Evolutionary conservation across 2,329 filamentous ascomycete genomes (phyloP), one percentile per base, ranked within the genome.

Genomic region (Elsinoe fawcettii): DNA sequence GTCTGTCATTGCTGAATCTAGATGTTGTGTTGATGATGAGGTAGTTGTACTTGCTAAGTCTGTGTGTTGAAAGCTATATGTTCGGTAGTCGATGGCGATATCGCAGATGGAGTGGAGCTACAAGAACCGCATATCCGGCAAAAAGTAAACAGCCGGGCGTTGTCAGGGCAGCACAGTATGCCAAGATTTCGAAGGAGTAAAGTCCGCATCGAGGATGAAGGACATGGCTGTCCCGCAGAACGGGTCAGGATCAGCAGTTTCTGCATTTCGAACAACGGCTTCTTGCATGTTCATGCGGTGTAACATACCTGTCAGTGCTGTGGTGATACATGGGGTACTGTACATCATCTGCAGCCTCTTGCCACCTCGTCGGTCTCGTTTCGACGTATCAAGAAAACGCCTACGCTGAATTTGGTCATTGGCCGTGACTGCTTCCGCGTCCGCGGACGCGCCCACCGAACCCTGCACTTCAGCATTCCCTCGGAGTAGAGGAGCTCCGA

Each of bases 381-480:
- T 53, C 14, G 49, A 53, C 49, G 49, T 53, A 53, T 53, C 49
- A 53, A 53, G 49, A 37, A 39, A 53, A 53, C 18, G 32, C 49
- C 32, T 14, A 16, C 8, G 32, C 20, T 11, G 14, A 34, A 37
- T 37, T 53, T 25, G 16, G 25, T 51, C 25, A 32, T 51, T 34
- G 49, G 49, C 18, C 22, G 32, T 39, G 32, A 11, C 18, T 3
- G 11, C 16, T 37, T 25, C 49, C 32, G 18, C 20, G 30, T 39
- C 49, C 49, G 49, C 49, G 49, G 49, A 23, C 16, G 16, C 2
- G 20, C 5, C 22, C 46, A 25, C n/a, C 22, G 41, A 9, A 32
- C 46, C 14, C 16, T 20, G 16, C 34, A 4, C 16, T 14, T 16
- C 46, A n/a, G 32, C 25, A 18, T 22, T 32, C n/a, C n/a, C n/a